Base-by-base conservation (phyloP, 495 filamentous ascomycete species). In the Penicilliopsis zonata region DNA sequence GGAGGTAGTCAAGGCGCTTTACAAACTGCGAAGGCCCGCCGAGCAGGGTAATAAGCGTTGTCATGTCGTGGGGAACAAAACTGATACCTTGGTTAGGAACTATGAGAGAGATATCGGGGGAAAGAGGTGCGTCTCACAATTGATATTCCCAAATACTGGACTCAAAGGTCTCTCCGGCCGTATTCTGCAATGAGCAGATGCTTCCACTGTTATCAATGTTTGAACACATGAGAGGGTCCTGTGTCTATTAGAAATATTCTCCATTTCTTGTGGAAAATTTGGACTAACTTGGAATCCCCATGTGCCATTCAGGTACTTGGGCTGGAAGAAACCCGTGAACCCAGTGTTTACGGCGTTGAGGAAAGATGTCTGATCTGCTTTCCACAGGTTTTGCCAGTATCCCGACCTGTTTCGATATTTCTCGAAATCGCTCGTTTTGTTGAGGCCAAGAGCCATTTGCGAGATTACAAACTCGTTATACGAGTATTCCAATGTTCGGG, bases 311-410 rank as follows among this genome's bases (percentile, higher is more conserved):
- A 65, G 36, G 39, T 65, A 57, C 13, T 71, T 66, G 1, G 81
- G 82, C 3, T 74, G 78, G 10, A 84, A 62, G 52, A 85, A 86
- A 2, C 80, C 79, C 2, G 48, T 61, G 43, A 78, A 81, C 4
- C 62, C 67, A 3, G 62, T 61, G 30, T 60, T 46, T 2, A 33
- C 49, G 4, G 51, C 52, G 17, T 55, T 53, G 3, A 66, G 48
- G 8, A 61, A 61, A 1, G 65, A 71, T 5, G 59, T 57, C 31
- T 64, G 60, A 22, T 68, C 54, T 0, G 60, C 50, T 36, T 78
- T 74, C 67, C 78, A 87, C 17, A 82, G 69, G 44, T 82, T 80
- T 18, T 63, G 57, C 82, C 82, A 86, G 35, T 74, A 71, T 4
- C 63, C 57, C 0, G 74, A 76, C 6, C 69, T 68, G 12, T 55